phyloP scores from a whole-genome alignment of 257 asterid genomes.

The Solanum lycopersicoides region DNA sequence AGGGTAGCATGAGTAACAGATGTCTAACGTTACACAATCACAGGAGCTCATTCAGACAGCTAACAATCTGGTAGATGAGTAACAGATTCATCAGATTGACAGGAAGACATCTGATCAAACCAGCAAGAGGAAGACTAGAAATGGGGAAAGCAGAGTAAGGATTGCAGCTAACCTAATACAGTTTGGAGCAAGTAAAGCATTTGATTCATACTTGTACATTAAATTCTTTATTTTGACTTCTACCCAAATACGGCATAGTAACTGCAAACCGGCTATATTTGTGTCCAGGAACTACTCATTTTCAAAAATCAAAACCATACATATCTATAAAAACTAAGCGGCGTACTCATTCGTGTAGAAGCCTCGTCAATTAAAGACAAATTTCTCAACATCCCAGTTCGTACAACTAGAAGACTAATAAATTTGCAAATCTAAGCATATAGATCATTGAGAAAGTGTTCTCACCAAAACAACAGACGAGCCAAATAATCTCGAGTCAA shows the following conservation, averaged over 20 bases:
- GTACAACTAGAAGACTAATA: not conserved
- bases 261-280: not conserved
- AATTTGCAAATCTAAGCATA: not conserved
- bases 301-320: not conserved
- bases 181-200: not conserved
- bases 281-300: not conserved
- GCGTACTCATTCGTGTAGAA: not conserved
- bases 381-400: not conserved
- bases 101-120: not conserved
- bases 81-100: not conserved
- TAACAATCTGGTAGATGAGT: not conserved
- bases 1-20: not conserved
- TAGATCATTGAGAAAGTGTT: not conserved
- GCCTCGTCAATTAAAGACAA: not conserved
- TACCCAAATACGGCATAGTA: not conserved
- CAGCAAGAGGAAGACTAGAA: not conserved
- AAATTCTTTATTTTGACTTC: not conserved
- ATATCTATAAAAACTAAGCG: not conserved
- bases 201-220: not conserved
- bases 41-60: not conserved
- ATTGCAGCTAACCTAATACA: not conserved
- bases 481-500: constrained; percentile 90
- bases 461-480: constrained; percentile 77
- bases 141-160: not conserved
- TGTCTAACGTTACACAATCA: not conserved